These are phyloP conservation scores for Puya raimondii DNA, from an alignment of 176 grass and related monocot species.

Conservation along the genomic window DNA sequence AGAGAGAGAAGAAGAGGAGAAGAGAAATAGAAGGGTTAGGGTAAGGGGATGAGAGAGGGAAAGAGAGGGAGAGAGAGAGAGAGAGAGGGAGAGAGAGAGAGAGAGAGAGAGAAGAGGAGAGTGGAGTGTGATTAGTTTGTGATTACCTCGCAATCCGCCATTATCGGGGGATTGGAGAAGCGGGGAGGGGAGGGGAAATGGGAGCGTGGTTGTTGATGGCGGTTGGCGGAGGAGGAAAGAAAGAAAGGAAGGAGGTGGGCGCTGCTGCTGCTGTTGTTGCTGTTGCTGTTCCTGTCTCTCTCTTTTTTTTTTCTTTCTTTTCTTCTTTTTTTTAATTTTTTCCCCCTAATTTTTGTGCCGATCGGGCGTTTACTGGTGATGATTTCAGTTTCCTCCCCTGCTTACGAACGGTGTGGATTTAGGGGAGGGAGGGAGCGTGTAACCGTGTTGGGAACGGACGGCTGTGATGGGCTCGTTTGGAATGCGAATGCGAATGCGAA, in stretches of 20 bases:
- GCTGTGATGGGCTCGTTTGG: background rate
- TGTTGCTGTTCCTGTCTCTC: background rate
- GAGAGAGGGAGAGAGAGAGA: background rate
- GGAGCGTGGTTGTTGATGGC: conserved; percentile 17
- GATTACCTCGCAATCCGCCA: conserved; percentile 22
- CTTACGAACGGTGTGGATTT: background rate
- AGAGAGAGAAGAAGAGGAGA: background rate
- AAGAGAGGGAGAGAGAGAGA: background rate
- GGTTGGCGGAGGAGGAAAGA: conserved; percentile 19
- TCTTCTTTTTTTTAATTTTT: background rate
- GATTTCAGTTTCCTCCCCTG: background rate
- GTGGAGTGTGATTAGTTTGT: background rate
- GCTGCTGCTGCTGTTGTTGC: background rate
- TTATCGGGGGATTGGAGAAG: background rate
- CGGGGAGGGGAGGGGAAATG: background rate
- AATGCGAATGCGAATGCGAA: too few relatives aligned
- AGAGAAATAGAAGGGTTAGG: background rate
- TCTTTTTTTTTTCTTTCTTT: conserved; percentile 13
- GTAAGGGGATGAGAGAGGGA: background rate
- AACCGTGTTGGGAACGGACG: background rate
- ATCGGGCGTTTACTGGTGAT: background rate
- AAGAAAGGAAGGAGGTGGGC: background rate
- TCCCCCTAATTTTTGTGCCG: background rate
- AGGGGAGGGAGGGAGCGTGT: background rate
- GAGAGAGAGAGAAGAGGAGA: background rate